Conservation (phyloP, 1,139 yeast genomes). For the Candida tropicalis region DNA sequence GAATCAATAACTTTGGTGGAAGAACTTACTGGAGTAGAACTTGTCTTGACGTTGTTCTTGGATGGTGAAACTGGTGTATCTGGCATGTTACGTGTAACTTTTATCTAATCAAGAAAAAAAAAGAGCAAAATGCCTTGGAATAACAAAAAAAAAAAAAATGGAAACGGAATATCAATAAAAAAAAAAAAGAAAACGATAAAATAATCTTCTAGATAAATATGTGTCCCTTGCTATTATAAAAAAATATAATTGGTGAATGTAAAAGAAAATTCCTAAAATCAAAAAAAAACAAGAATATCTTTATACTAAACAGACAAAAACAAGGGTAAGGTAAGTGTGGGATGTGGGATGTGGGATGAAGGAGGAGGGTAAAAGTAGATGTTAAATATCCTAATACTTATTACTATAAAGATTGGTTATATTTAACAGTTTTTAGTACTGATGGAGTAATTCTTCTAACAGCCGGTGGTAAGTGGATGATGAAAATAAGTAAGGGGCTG, state of each 20-base stretch:
- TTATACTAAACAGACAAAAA: background rate
- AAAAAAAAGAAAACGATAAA: background rate
- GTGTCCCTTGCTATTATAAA: too few relatives aligned
- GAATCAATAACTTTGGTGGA: constrained; percentile 52
- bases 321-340: background rate
- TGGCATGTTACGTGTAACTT: background rate
- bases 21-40: background rate
- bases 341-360: background rate
- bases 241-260: too few relatives aligned
- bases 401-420: constrained; percentile 2
- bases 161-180: background rate
- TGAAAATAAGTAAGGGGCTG: background rate
- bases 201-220: background rate
- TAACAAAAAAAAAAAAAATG: background rate
- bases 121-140: background rate
- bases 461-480: too few relatives aligned
- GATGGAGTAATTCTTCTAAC: too few relatives aligned
- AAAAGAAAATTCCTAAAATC: too few relatives aligned
- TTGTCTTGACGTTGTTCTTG: background rate
- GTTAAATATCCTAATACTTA: constrained; percentile 4
- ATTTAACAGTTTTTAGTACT: constrained; percentile 1
- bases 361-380: too few relatives aligned
- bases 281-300: background rate
- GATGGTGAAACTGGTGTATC: constrained; percentile 4
- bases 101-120: background rate